Conservation (phyloP, 2,329 filamentous ascomycete species). For the Pseudocercospora pini-densiflorae region DNA sequence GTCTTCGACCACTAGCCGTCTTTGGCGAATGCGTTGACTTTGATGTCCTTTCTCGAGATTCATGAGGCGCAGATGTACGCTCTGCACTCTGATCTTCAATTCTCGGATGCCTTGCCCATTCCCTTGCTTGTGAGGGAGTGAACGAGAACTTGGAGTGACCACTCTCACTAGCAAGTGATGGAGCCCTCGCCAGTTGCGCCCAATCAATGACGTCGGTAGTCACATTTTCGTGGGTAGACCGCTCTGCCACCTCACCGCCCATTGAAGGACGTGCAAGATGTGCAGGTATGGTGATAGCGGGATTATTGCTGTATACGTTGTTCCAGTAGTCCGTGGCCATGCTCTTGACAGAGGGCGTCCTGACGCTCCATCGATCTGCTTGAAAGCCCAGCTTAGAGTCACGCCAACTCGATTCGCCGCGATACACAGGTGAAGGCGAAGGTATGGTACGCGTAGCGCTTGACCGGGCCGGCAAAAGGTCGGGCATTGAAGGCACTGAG, state of each 20-base stretch:
- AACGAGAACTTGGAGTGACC: not conserved
- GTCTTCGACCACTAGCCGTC: not conserved
- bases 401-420: not conserved
- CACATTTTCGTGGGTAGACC: not conserved
- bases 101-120: not conserved
- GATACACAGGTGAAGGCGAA: not conserved
- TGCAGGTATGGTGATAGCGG: not conserved
- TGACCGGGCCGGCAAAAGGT: not conserved
- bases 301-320: not conserved
- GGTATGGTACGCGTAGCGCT: not conserved
- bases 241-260: not conserved
- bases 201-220: not conserved
- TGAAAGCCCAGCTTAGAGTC: not conserved
- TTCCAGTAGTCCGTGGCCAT: slow-evolving; percentile 2
- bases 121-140: not conserved
- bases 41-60: not conserved
- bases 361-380: not conserved
- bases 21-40: not conserved
- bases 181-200: not conserved
- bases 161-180: not conserved
- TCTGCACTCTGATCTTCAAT: not conserved
- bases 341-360: not conserved
- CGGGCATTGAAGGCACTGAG: not conserved
- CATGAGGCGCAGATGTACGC: not conserved
- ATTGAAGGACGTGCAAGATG: not conserved